Evolutionary conservation across 768 basidiomycete species (phyloP).

Genomic region (Boletus patriciae): DNA sequence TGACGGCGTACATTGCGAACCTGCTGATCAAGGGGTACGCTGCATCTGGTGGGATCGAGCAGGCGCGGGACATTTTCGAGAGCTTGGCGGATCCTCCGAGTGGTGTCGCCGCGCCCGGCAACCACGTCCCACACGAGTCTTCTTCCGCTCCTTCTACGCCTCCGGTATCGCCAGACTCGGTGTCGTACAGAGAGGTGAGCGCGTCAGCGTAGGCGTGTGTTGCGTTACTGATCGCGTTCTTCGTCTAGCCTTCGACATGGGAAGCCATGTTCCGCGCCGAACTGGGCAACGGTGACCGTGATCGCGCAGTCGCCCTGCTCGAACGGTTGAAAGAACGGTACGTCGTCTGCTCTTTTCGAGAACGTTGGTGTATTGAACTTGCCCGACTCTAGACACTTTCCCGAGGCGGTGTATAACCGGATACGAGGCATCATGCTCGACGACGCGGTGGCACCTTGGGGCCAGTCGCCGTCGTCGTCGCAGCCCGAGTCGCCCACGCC

Average conservation of each 20-base stretch:
- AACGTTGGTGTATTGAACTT: neutral
- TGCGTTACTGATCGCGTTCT: neutral
- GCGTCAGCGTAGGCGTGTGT: too few species aligned
- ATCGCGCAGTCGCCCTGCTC: constrained; percentile 66
- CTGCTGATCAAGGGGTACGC: constrained; percentile 58
- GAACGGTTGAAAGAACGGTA: constrained; percentile 72
- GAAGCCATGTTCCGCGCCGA: constrained; percentile 96
- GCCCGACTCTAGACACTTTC: constrained; percentile 59
- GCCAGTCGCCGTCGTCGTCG: constrained; percentile 18
- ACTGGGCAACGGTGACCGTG: constrained; percentile 71
- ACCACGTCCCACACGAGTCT: constrained; percentile 72
- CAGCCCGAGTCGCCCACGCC: constrained; percentile 11
- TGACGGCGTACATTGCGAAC: constrained; percentile 96
- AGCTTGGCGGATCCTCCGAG: constrained; percentile 72
- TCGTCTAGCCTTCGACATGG: constrained; percentile 81
- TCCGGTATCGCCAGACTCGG: constrained; percentile 41
- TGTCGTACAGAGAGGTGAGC: constrained; percentile 35
- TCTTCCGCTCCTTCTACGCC: constrained; percentile 32
- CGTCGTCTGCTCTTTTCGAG: neutral
- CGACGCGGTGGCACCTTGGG: constrained; percentile 54
- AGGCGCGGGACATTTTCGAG: constrained; percentile 79
- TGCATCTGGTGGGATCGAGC: constrained; percentile 63
- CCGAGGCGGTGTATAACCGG: constrained; percentile 74
- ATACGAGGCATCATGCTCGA: constrained; percentile 82
- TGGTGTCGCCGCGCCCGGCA: constrained; percentile 85